Percentiles rank a stretch among this genome's conserved stretches.
These are phyloP conservation scores for Scheffersomyces titani DNA, from an alignment of 1,139 yeast genomes.

Conservation along the genomic window DNA sequence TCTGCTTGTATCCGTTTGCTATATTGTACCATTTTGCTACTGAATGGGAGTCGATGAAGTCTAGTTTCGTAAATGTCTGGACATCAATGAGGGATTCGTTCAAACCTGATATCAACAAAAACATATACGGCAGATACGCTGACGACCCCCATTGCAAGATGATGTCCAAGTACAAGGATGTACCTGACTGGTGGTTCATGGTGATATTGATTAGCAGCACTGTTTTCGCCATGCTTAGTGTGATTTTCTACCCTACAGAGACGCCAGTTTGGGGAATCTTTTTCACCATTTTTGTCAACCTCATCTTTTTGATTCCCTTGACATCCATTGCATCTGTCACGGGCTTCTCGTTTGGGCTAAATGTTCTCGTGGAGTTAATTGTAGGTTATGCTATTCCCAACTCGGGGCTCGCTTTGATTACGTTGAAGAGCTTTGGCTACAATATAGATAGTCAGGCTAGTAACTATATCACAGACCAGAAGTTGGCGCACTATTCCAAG, in stretches of 20 bases:
- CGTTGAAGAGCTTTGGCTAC: constrained; percentile 58
- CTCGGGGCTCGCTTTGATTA: constrained; percentile 60
- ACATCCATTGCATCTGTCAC: constrained; percentile 52
- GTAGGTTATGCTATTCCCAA: constrained; percentile 67
- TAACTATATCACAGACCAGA: constrained; percentile 55
- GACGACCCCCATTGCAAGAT: constrained; percentile 57
- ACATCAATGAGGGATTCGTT: constrained; percentile 30
- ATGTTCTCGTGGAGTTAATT: constrained; percentile 60
- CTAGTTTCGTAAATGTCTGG: constrained; percentile 40
- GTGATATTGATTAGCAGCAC: constrained; percentile 49
- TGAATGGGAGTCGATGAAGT: constrained; percentile 48
- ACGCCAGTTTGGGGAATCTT: constrained; percentile 62
- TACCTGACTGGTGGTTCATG: constrained; percentile 63
- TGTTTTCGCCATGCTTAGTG: constrained; percentile 49
- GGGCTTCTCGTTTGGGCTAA: constrained; percentile 54
- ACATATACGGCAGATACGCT: constrained; percentile 19
- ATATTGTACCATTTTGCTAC: constrained; percentile 47
- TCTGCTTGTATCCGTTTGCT: constrained; percentile 58
- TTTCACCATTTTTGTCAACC: constrained; percentile 55
- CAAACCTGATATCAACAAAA: constrained; percentile 7
- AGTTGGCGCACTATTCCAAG: constrained; percentile 61
- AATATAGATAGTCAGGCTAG: constrained; percentile 67
- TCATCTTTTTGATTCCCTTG: constrained; percentile 55
- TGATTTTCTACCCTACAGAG: constrained; percentile 47
- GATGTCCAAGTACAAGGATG: constrained; percentile 59